Evolutionary conservation across 2,329 filamentous ascomycete genomes (phyloP).

Genomic region (Paecilomyces sp.): DNA sequence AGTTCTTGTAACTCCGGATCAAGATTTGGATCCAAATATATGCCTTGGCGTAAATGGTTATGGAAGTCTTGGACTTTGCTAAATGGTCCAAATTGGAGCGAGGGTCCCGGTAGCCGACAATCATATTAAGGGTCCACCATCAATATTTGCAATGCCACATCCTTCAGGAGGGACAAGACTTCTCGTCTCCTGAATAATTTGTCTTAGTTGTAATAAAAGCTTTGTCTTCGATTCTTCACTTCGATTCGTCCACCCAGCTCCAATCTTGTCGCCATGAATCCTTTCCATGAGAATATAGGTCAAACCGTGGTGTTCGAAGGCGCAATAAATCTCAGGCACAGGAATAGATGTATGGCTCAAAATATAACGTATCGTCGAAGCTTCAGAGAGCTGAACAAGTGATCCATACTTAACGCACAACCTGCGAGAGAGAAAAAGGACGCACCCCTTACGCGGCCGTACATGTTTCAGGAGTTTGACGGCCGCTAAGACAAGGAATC

Average conservation of each 20-base stretch:
- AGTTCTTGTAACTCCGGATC: conserved; percentile 23
- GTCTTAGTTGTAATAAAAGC: conserved; percentile 25
- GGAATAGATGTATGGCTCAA: conserved; percentile 31
- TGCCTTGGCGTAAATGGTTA: conserved; percentile 22
- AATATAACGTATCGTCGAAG: conserved; percentile 28
- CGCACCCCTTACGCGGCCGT: conserved; percentile 14
- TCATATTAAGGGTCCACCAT: conserved; percentile 26
- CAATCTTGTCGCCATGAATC: conserved; percentile 30
- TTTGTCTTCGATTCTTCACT: conserved; percentile 25
- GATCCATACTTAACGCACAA: conserved; percentile 28
- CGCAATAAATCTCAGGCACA: conserved; percentile 29
- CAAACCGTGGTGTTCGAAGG: conserved; percentile 21
- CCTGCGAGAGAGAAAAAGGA: conserved; percentile 20
- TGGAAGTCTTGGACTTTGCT: conserved; percentile 28
- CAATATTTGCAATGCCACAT: conserved; percentile 21
- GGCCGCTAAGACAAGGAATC: conserved; percentile 13
- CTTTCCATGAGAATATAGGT: conserved; percentile 37
- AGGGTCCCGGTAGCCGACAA: conserved; percentile 18
- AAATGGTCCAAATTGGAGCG: conserved; percentile 25
- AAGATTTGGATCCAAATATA: conserved; percentile 19
- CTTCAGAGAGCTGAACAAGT: conserved; percentile 22
- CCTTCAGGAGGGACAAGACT: conserved; percentile 17
- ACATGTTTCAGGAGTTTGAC: conserved; percentile 13
- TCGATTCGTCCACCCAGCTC: conserved; percentile 20
- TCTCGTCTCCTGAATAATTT: conserved; percentile 23